These are phyloP conservation scores for Plectosphaerella cucumerina DNA, from an alignment of 2,329 filamentous ascomycete genomes.

Conservation along the genomic window DNA sequence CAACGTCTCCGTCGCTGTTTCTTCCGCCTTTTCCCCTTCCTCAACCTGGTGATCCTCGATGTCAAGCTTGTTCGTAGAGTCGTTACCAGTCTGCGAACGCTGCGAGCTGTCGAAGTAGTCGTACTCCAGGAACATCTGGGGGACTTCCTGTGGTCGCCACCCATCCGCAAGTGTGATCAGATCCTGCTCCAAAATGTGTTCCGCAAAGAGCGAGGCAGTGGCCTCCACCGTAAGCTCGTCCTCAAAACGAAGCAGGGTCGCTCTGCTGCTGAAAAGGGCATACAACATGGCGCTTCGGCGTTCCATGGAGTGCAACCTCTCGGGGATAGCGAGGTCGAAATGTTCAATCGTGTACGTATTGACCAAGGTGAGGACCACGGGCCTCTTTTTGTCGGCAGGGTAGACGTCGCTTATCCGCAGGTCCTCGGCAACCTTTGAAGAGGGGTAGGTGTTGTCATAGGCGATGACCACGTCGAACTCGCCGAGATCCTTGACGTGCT, in stretches of 20 bases:
- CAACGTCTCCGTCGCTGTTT: no score
- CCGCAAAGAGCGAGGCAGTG: constrained; percentile 41
- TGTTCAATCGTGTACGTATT: constrained; percentile 53
- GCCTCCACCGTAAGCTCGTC: constrained; percentile 28
- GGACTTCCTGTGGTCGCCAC: constrained; percentile 44
- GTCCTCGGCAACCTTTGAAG: constrained; percentile 24
- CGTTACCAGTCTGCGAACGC: constrained; percentile 20
- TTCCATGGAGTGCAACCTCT: constrained; percentile 35
- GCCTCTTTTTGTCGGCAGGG: constrained; percentile 21
- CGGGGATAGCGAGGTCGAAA: constrained; percentile 41
- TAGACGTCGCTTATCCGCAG: constrained; percentile 11
- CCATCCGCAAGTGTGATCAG: constrained; percentile 23
- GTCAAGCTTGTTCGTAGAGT: constrained; percentile 4
- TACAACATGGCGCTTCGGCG: constrained; percentile 40
- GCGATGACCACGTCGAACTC: constrained; percentile 48
- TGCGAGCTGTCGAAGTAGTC: constrained; percentile 41
- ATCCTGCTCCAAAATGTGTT: constrained; percentile 35
- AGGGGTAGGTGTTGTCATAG: constrained; percentile 47
- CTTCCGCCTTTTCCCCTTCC: constrained; percentile 29
- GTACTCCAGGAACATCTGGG: constrained; percentile 43
- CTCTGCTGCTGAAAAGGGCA: constrained; percentile 23
- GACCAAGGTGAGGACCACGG: constrained; percentile 44
- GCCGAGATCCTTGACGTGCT: constrained; percentile 28
- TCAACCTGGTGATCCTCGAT: constrained; percentile 3
- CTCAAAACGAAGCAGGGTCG: constrained; percentile 13